phyloP scores from a whole-genome alignment of 495 filamentous ascomycete species.

The Aspergillus indologenus region DNA sequence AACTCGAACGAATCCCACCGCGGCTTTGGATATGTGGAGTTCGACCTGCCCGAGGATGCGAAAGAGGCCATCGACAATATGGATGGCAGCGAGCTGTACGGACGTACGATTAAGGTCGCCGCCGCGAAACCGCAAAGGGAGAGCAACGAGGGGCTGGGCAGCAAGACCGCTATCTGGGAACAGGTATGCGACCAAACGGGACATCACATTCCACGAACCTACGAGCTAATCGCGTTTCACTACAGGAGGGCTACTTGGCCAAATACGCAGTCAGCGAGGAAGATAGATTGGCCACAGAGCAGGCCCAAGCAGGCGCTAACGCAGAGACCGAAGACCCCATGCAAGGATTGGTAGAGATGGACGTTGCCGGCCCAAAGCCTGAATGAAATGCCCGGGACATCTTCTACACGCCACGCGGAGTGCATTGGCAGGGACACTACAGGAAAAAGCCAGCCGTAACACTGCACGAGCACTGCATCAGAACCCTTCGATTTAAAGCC shows the following conservation, averaged over 20 bases:
- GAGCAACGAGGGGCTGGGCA: slow-evolving; percentile 77
- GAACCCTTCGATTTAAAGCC: slow-evolving; percentile 32
- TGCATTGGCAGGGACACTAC: slow-evolving; percentile 12
- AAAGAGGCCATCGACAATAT: slow-evolving; percentile 98
- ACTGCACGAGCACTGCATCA: slow-evolving; percentile 32
- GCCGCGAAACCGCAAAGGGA: slow-evolving; percentile 92
- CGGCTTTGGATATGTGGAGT: slow-evolving; percentile 97
- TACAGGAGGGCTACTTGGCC: slow-evolving; percentile 87
- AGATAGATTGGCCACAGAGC: slow-evolving; percentile 64
- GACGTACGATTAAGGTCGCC: slow-evolving; percentile 85
- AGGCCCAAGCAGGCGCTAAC: slow-evolving; percentile 31
- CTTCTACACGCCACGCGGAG: slow-evolving; percentile 14
- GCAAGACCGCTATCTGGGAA: slow-evolving; percentile 96
- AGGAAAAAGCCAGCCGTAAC: slow-evolving; percentile 31
- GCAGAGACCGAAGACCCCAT: slow-evolving; percentile 70
- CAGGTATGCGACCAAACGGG: slow-evolving; percentile 59
- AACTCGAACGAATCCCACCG: slow-evolving; percentile 71
- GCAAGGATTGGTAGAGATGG: slow-evolving; percentile 89
- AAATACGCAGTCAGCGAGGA: slow-evolving; percentile 89
- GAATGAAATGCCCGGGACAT: slow-evolving; percentile 46
- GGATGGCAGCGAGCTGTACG: slow-evolving; percentile 96
- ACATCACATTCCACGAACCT: not conserved
- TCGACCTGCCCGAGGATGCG: slow-evolving; percentile 79
- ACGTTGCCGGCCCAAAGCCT: slow-evolving; percentile 87
- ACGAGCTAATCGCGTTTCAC: slow-evolving; percentile 5